Conservation (phyloP, 2,329 filamentous ascomycete species). For the Rutstroemia sydowiana region DNA sequence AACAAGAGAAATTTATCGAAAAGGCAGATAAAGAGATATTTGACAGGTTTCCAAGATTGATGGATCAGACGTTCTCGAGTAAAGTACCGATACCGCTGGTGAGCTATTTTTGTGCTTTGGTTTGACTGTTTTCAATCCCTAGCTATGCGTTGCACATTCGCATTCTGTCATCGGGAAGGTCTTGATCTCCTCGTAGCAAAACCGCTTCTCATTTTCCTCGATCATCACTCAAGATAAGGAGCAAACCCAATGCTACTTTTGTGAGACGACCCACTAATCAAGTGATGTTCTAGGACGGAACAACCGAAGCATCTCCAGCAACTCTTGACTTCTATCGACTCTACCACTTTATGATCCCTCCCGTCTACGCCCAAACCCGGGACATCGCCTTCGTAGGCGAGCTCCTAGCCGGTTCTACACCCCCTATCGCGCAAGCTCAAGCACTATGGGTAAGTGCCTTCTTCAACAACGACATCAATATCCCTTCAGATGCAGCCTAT, state of each 20-base stretch:
- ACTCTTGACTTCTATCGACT: slow-evolving; percentile 33
- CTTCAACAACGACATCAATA: slow-evolving; percentile 43
- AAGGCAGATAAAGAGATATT: slow-evolving; percentile 48
- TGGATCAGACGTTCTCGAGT: slow-evolving; percentile 43
- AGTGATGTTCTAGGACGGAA: slow-evolving; percentile 10
- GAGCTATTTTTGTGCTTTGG: too few species aligned
- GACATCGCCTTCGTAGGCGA: slow-evolving; percentile 41
- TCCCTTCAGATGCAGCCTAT: slow-evolving; percentile 35
- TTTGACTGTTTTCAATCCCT: too few species aligned
- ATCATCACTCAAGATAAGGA: too few species aligned
- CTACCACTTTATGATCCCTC: slow-evolving; percentile 41
- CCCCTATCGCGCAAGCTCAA: slow-evolving; percentile 39
- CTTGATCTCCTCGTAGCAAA: too few species aligned
- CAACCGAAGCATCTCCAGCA: neutral
- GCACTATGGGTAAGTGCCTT: slow-evolving; percentile 61
- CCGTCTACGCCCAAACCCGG: slow-evolving; percentile 33
- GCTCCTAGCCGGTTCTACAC: slow-evolving; percentile 37
- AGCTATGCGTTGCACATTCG: too few species aligned
- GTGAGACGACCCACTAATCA: too few species aligned
- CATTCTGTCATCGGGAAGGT: too few species aligned
- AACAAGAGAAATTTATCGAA: slow-evolving; percentile 31
- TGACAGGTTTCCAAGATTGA: slow-evolving; percentile 44
- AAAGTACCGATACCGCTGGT: slow-evolving; percentile 38
- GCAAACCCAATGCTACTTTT: too few species aligned
- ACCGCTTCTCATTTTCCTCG: too few species aligned